Conservation (phyloP, 495 filamentous ascomycete genomes). For the Aspergillus hancockii region DNA sequence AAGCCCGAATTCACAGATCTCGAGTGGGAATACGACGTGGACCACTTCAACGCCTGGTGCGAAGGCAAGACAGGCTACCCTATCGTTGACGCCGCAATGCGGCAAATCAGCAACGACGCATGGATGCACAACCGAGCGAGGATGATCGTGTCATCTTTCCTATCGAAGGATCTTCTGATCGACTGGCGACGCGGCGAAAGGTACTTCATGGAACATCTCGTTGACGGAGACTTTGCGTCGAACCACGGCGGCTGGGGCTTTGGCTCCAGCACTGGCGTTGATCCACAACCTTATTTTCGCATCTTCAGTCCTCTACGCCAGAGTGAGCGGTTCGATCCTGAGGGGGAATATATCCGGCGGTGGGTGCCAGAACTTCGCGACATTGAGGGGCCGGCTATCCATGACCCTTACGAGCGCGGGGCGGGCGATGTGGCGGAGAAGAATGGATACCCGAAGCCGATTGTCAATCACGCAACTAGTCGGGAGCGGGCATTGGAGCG, state of each 20-base stretch:
- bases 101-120: constrained; percentile 67
- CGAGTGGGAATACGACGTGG: constrained; percentile 72
- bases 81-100: constrained; percentile 91
- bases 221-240: constrained; percentile 90
- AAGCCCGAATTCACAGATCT: constrained; percentile 85
- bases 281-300: constrained; percentile 89
- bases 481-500: constrained; percentile 66
- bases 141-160: constrained; percentile 86
- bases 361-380: constrained; percentile 64
- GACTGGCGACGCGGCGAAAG: constrained; percentile 91
- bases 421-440: constrained; percentile 57
- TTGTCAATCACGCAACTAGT: constrained; percentile 71
- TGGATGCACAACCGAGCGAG: constrained; percentile 92
- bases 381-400: constrained; percentile 64
- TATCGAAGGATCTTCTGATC: constrained; percentile 81
- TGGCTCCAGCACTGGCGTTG: constrained; percentile 74
- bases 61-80: constrained; percentile 79
- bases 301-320: constrained; percentile 89
- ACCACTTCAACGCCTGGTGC: constrained; percentile 73
- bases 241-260: constrained; percentile 97
- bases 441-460: constrained; percentile 70
- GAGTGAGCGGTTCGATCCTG: constrained; percentile 73
- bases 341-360: constrained; percentile 58
- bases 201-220: constrained; percentile 85
- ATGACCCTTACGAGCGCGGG: constrained; percentile 75